A percentile compares a stretch with the other conserved stretches of the same genome.
Conservation (phyloP, 768 basidiomycete genomes). For the Cubamyces lactineus region DNA sequence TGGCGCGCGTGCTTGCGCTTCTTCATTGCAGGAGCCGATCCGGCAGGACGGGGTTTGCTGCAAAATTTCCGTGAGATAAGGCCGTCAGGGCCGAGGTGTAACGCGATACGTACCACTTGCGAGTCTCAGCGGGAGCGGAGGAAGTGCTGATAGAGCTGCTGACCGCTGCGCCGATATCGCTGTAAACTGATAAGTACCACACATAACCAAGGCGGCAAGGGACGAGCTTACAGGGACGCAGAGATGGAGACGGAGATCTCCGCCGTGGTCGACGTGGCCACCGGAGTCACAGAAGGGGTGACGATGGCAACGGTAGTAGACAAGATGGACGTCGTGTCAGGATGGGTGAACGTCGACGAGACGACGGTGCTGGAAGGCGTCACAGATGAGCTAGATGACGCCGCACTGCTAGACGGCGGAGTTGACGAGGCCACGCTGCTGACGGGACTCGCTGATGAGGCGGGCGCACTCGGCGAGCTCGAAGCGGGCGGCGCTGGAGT, state of each 20-base stretch:
- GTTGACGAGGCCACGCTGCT: neutral
- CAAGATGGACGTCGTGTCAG: neutral
- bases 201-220: neutral
- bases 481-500: neutral
- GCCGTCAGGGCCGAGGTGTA: neutral
- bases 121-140: neutral
- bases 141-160: neutral
- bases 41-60: conserved; percentile 9
- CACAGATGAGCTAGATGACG: too few species aligned
- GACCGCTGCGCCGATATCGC: neutral
- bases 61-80: neutral
- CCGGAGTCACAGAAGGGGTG: neutral
- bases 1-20: conserved; percentile 23
- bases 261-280: neutral
- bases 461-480: neutral
- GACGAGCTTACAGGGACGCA: neutral
- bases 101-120: conserved; percentile 2
- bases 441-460: neutral
- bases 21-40: neutral
- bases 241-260: neutral
- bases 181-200: neutral
- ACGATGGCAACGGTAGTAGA: neutral
- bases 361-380: neutral
- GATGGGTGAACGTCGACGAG: neutral
- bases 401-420: neutral